Percentiles rank a stretch among this genome's conserved stretches.
Evolutionary conservation across 192 early-diverging fungal genomes (phyloP).

Genomic region (Coemansia sp.): DNA sequence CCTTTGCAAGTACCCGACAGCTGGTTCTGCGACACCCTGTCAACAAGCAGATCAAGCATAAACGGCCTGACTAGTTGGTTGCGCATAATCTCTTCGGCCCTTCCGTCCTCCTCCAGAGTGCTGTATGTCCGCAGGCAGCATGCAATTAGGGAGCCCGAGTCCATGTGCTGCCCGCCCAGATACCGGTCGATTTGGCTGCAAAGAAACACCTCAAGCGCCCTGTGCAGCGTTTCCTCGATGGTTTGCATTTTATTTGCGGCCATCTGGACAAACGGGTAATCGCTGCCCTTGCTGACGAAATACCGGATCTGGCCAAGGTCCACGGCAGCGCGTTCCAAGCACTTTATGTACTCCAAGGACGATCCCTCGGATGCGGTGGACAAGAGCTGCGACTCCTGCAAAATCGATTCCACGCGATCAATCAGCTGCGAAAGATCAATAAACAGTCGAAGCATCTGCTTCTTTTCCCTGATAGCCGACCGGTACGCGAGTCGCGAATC

Average conservation of each 20-base stretch:
- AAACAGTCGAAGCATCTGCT: conserved; percentile 35
- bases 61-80: conserved; percentile 24
- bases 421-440: conserved; percentile 39
- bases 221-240: conserved; percentile 21
- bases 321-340: conserved; percentile 36
- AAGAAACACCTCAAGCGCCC: conserved; percentile 17
- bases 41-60: conserved; percentile 5
- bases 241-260: conserved; percentile 16
- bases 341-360: conserved; percentile 29
- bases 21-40: background rate
- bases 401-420: conserved; percentile 19
- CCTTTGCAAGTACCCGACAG: conserved; percentile 24
- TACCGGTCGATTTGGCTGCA: conserved; percentile 13
- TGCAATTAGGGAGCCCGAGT: conserved; percentile 9
- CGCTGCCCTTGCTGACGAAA: conserved; percentile 29
- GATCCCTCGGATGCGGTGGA: background rate
- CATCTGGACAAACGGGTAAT: conserved; percentile 17
- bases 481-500: conserved; percentile 35
- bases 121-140: conserved; percentile 39
- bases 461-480: conserved; percentile 31
- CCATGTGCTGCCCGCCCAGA: background rate
- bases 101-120: conserved; percentile 24
- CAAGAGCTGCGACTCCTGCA: conserved; percentile 17
- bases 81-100: conserved; percentile 26
- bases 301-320: conserved; percentile 44